Conservation (phyloP, 305 asterid genomes). For the Fraxinus latifolia region DNA sequence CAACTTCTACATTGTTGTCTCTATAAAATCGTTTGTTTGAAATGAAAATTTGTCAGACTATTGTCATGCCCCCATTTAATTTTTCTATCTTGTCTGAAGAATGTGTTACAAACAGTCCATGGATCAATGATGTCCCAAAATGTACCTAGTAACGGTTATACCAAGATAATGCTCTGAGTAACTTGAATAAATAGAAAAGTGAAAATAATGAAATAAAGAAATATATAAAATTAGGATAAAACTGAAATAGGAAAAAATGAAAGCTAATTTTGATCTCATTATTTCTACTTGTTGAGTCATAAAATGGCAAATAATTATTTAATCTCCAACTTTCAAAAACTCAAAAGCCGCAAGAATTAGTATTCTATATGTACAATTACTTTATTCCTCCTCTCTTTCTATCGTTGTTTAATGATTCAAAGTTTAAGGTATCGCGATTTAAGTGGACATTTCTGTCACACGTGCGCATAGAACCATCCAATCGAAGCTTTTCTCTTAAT, state of each 20-base stretch:
- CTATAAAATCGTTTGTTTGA: not conserved
- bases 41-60: not conserved
- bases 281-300: not conserved
- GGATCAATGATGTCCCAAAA: not conserved
- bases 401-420: not conserved
- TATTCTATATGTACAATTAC: not conserved
- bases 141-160: not conserved
- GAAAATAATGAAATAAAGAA: not conserved
- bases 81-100: not conserved
- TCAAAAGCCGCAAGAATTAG: not conserved
- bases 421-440: not conserved
- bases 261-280: not conserved
- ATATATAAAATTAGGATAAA: not conserved
- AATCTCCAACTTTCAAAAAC: not conserved
- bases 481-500: not conserved
- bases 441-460: not conserved
- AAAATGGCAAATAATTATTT: not conserved
- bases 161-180: not conserved
- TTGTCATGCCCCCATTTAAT: not conserved
- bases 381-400: not conserved
- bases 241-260: not conserved
- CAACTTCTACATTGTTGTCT: not conserved
- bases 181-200: not conserved
- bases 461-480: not conserved
- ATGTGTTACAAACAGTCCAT: not conserved